These are phyloP conservation scores for Candida sakaeoensis DNA, from an alignment of 805 yeast species.

Conservation along the genomic window DNA sequence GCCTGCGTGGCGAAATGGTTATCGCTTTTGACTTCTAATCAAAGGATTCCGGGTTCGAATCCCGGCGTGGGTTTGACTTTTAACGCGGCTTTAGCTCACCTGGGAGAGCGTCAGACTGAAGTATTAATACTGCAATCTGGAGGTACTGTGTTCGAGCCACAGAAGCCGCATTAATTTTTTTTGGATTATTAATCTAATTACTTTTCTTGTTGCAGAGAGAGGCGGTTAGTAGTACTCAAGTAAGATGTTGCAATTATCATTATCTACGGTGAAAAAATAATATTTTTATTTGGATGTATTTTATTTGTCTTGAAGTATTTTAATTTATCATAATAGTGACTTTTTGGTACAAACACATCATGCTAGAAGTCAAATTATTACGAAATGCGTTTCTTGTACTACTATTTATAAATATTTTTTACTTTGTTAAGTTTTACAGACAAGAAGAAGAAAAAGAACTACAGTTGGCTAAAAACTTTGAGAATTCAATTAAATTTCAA, in stretches of 20 bases:
- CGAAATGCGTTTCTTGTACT: conserved; percentile 17
- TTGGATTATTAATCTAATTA: conserved; percentile 13
- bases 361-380: conserved; percentile 15
- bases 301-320: too few relatives aligned
- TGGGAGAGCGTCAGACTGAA: conserved; percentile 31
- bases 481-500: conserved; percentile 12
- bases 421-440: conserved; percentile 18
- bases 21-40: conserved; percentile 67
- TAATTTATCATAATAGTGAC: too few relatives aligned
- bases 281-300: background rate
- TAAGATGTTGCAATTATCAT: too few relatives aligned
- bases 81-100: conserved; percentile 28
- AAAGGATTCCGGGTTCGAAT: conserved; percentile 65
- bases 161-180: conserved; percentile 48
- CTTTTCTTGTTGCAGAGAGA: background rate
- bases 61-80: conserved; percentile 44
- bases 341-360: too few relatives aligned
- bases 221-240: too few relatives aligned
- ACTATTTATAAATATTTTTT: conserved; percentile 18
- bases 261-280: too few relatives aligned
- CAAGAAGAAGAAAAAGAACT: conserved; percentile 16
- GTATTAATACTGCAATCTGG: conserved; percentile 46
- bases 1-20: conserved; percentile 65
- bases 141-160: conserved; percentile 91
- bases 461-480: conserved; percentile 14